Percentiles rank a stretch among this genome's conserved stretches.
These are phyloP conservation scores for Fusarium agapanthi DNA, from an alignment of 2,329 filamentous ascomycete genomes.

Conservation along the genomic window DNA sequence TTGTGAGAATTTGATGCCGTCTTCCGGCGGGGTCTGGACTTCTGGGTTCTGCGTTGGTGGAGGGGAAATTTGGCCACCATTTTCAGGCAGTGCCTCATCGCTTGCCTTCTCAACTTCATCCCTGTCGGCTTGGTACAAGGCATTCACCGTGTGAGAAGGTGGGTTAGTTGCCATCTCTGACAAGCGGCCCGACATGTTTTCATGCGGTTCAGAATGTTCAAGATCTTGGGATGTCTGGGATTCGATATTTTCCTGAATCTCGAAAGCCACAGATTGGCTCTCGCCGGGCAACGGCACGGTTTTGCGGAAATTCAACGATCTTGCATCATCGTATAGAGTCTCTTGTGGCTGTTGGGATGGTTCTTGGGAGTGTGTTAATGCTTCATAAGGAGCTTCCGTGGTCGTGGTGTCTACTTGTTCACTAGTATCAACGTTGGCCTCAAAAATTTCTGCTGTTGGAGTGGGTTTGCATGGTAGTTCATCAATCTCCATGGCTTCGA, in stretches of 20 bases:
- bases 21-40: slow-evolving; percentile 21
- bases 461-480: neutral
- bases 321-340: slow-evolving; percentile 13
- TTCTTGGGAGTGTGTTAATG: slow-evolving; percentile 1
- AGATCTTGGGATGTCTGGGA: neutral
- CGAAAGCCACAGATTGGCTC: neutral
- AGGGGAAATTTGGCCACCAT: slow-evolving; percentile 33
- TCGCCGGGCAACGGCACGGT: neutral
- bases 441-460: slow-evolving; percentile 2
- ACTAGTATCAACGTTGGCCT: slow-evolving; percentile 17
- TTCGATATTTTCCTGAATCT: neutral
- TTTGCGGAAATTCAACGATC: slow-evolving; percentile 1
- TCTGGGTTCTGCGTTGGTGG: slow-evolving; percentile 32
- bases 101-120: slow-evolving; percentile 3
- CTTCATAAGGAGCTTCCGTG: neutral
- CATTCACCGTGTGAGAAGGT: neutral
- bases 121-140: neutral
- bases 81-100: slow-evolving; percentile 10
- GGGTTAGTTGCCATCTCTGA: slow-evolving; percentile 1
- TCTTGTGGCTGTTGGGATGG: slow-evolving; percentile 1
- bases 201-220: slow-evolving; percentile 13
- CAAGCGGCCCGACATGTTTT: slow-evolving; percentile 26
- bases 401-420: slow-evolving; percentile 10
- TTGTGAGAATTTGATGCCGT: slow-evolving; percentile 8
- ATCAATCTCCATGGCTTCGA: slow-evolving; percentile 39